Evolutionary conservation across 106 monocot species (phyloP).

Genomic region (Hemerocallis citrina): DNA sequence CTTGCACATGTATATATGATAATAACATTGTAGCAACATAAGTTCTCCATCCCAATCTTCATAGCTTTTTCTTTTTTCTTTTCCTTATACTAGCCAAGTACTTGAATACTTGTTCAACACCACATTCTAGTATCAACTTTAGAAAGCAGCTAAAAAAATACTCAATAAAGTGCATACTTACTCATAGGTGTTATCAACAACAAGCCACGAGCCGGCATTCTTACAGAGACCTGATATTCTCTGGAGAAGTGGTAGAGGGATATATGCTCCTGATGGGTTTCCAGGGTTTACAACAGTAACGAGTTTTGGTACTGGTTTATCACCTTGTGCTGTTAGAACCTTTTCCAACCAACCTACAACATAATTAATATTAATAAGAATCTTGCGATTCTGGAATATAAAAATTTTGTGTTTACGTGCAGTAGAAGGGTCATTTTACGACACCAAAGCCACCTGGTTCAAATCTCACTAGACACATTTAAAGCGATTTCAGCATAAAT

Average conservation of each 20-base stretch:
- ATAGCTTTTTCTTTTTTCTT: not conserved
- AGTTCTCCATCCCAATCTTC: not conserved
- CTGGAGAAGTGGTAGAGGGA: slow-evolving; percentile 62
- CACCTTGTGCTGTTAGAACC: slow-evolving; percentile 29
- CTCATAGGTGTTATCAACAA: slow-evolving; percentile 99
- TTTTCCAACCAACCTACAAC: slow-evolving; percentile 84
- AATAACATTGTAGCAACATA: too few relatives aligned
- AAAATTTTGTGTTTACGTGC: not conserved
- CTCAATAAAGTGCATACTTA: slow-evolving; percentile 27
- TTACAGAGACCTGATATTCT: slow-evolving; percentile 94
- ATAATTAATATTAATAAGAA: slow-evolving; percentile 9
- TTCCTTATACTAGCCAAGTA: not conserved
- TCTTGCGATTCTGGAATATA: not conserved
- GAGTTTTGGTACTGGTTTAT: slow-evolving; percentile 74
- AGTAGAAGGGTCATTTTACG: not conserved
- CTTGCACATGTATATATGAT: too few relatives aligned
- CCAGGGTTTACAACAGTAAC: slow-evolving; percentile 99
- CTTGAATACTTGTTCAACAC: not conserved
- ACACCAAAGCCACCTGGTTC: not conserved
- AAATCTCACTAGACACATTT: too few relatives aligned
- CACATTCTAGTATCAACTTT: not conserved
- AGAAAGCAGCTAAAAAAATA: too few relatives aligned
- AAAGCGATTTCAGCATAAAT: too few relatives aligned
- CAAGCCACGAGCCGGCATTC: slow-evolving; percentile 82
- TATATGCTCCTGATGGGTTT: slow-evolving; percentile 76